Conservation (phyloP, 1,284 basidiomycete species). For the Coriolopsis trogii region DNA sequence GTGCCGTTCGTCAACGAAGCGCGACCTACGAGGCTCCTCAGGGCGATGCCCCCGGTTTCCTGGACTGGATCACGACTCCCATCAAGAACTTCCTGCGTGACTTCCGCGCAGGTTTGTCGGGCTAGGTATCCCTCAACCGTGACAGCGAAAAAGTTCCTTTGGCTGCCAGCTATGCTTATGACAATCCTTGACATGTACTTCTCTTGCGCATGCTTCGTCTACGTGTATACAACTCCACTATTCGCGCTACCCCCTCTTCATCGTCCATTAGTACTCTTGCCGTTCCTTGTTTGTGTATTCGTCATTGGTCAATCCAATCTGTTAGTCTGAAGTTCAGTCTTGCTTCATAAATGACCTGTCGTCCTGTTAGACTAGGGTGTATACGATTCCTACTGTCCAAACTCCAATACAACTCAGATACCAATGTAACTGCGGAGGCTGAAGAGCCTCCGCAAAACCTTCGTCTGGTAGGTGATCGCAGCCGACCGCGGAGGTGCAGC, state of each 20-base stretch:
- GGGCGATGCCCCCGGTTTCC: conserved; percentile 44
- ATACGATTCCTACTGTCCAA: not conserved
- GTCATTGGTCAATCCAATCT: not conserved
- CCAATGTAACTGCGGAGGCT: conserved; percentile 4
- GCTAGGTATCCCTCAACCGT: no score
- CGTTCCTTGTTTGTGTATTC: conserved; percentile 3
- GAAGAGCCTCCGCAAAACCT: not conserved
- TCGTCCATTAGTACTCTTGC: no score
- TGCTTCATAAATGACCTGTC: not conserved
- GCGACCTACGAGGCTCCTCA: conserved; percentile 46
- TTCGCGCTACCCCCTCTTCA: no score
- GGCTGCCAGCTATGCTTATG: not conserved
- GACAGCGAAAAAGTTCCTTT: no score
- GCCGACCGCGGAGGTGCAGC: conserved; percentile 5
- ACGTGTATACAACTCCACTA: no score
- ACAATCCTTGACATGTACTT: not conserved
- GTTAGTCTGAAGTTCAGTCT: not conserved
- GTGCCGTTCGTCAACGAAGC: conserved; percentile 52
- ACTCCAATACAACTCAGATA: conserved; percentile 14
- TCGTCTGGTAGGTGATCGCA: conserved; percentile 4
- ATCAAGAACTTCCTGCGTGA: conserved; percentile 65
- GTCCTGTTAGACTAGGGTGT: conserved; percentile 9
- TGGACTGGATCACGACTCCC: conserved; percentile 63
- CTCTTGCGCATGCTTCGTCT: not conserved
- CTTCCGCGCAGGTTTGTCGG: conserved; percentile 58